These are phyloP conservation scores for Beauveria sp. DNA, from an alignment of 2,329 filamentous ascomycete genomes.

Conservation along the genomic window DNA sequence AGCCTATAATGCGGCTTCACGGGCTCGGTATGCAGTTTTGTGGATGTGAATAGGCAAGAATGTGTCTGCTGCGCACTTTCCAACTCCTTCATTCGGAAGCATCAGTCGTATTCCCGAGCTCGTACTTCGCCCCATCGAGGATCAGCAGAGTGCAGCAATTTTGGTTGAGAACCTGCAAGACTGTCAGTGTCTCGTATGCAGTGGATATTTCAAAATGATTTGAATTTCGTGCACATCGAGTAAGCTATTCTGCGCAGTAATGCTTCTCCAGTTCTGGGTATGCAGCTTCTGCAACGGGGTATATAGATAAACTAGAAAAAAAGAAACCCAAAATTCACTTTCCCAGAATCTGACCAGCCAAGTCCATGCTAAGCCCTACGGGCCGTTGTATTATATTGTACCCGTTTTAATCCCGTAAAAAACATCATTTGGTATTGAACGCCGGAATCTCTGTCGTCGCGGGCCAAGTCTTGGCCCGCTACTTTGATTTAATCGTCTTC, in stretches of 20 bases:
- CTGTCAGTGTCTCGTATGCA: too few species aligned
- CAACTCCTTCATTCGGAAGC: neutral
- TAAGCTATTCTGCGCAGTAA: neutral
- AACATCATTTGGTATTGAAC: neutral
- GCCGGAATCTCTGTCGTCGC: neutral
- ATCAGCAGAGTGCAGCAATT: too few species aligned
- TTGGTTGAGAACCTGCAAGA: too few species aligned
- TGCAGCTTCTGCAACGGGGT: neutral
- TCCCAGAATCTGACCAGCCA: neutral
- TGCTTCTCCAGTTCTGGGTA: neutral
- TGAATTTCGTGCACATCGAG: neutral
- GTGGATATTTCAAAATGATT: neutral
- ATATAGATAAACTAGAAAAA: constrained; percentile 7
- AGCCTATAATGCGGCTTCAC: too few species aligned
- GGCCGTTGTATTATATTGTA: neutral
- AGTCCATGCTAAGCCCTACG: neutral
- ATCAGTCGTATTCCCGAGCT: neutral
- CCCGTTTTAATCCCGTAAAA: neutral
- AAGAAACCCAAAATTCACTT: neutral
- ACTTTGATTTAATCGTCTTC: constrained; percentile 1
- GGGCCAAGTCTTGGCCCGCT: neutral
- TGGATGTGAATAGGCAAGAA: too few species aligned
- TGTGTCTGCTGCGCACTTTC: too few species aligned
- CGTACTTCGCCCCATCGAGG: too few species aligned
- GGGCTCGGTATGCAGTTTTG: too few species aligned